A percentile compares a stretch with the other conserved stretches of the same genome.
Conservation (phyloP, 805 yeast species). For the Ogataea paradorogensis region DNA sequence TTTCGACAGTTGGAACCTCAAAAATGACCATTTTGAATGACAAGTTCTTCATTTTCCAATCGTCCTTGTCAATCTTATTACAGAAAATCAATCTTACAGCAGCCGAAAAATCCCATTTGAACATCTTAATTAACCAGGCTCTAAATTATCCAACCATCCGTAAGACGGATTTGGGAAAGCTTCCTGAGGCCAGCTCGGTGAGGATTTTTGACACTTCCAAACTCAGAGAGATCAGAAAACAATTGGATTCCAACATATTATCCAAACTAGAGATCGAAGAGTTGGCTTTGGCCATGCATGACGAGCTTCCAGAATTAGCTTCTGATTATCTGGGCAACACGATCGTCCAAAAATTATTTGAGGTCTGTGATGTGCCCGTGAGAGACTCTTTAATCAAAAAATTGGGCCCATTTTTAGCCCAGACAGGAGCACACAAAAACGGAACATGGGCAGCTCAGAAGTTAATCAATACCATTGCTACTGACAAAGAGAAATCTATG, state of each 20-base stretch:
- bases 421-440: constrained; percentile 92
- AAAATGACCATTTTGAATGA: constrained; percentile 23
- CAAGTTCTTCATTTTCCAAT: constrained; percentile 20
- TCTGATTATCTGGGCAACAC: constrained; percentile 95
- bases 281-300: constrained; percentile 76
- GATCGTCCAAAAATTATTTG: constrained; percentile 87
- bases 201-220: constrained; percentile 86
- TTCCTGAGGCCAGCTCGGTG: constrained; percentile 67
- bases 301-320: constrained; percentile 85
- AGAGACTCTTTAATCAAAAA: constrained; percentile 78
- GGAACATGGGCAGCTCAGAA: constrained; percentile 99
- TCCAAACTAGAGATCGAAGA: constrained; percentile 71
- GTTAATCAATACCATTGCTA: constrained; percentile 68
- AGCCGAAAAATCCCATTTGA: constrained; percentile 43
- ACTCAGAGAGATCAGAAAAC: constrained; percentile 80
- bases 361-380: constrained; percentile 62
- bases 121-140: constrained; percentile 45
- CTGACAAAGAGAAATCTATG: constrained; percentile 57
- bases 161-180: constrained; percentile 59
- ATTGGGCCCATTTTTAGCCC: constrained; percentile 77
- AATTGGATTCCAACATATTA: constrained; percentile 53
- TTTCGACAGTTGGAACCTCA: constrained; percentile 10
- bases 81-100: constrained; percentile 34
- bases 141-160: constrained; percentile 42
- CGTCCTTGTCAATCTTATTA: constrained; percentile 16